Evolutionary conservation across 371 early-diverging fungal species (phyloP).

Genomic region (Syncephalastrum racemosum): DNA sequence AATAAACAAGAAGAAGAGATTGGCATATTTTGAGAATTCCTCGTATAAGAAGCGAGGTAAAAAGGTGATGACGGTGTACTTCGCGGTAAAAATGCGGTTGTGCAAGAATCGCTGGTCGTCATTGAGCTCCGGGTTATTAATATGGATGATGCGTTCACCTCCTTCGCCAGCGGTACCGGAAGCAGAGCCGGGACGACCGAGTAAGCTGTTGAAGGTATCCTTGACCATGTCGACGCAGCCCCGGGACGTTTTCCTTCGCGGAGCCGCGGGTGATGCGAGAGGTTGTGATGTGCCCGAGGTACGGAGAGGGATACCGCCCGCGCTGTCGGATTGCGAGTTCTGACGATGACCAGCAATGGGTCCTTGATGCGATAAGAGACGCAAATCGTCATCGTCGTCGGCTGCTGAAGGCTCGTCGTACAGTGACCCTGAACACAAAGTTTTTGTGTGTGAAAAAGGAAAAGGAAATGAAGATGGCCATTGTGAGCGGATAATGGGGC

Average conservation of each 20-base stretch:
- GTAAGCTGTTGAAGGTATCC: constrained; percentile 17
- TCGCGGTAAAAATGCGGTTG: constrained; percentile 86
- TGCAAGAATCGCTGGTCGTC: constrained; percentile 74
- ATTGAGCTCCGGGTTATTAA: constrained; percentile 81
- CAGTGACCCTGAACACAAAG: constrained; percentile 23
- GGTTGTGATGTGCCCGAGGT: constrained; percentile 3
- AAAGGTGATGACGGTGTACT: constrained; percentile 89
- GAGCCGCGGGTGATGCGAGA: constrained; percentile 7
- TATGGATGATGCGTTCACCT: constrained; percentile 75
- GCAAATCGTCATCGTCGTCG: constrained; percentile 52
- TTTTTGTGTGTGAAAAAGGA: not conserved
- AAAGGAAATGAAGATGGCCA: not conserved
- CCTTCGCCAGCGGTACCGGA: constrained; percentile 42
- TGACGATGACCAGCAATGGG: constrained; percentile 39
- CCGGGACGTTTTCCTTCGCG: constrained; percentile 5
- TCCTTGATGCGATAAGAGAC: constrained; percentile 39
- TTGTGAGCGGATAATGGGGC: no score
- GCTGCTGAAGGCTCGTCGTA: constrained; percentile 39
- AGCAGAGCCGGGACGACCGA: constrained; percentile 25
- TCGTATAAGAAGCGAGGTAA: constrained; percentile 90
- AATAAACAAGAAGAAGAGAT: constrained; percentile 94
- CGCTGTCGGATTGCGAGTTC: constrained; percentile 8
- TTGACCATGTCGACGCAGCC: constrained; percentile 12
- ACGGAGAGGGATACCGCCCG: constrained; percentile 20
- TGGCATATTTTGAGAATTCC: constrained; percentile 94